Conservation (phyloP, 768 basidiomycete species). For the Leccinum uliginosum region DNA sequence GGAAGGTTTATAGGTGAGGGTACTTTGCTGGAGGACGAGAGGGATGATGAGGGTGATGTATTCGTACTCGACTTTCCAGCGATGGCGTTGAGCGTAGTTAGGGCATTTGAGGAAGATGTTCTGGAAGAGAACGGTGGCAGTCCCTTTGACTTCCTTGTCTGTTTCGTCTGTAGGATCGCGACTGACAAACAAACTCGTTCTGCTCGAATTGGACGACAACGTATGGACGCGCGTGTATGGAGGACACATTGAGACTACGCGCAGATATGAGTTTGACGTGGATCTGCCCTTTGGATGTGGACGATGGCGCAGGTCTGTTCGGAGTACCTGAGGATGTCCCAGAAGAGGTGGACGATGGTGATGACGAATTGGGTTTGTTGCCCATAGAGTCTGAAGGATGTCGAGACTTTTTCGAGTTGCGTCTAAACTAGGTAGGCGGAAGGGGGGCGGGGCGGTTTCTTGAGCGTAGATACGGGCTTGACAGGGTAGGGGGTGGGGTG, state of each 20-base stretch:
- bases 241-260: constrained; percentile 71
- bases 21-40: constrained; percentile 35
- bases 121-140: constrained; percentile 54
- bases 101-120: constrained; percentile 57
- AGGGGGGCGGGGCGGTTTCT: constrained; percentile 22
- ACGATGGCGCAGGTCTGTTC: constrained; percentile 27
- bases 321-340: constrained; percentile 30
- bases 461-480: constrained; percentile 36
- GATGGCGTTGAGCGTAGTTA: constrained; percentile 64
- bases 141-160: constrained; percentile 87
- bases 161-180: constrained; percentile 82
- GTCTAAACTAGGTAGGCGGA: constrained; percentile 65
- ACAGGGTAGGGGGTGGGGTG: constrained; percentile 68
- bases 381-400: constrained; percentile 31
- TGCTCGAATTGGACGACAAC: constrained; percentile 98
- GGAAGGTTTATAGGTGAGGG: constrained; percentile 28
- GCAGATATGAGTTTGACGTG: constrained; percentile 96
- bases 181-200: constrained; percentile 95
- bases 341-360: constrained; percentile 39
- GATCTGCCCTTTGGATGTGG: constrained; percentile 66
- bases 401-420: constrained; percentile 44
- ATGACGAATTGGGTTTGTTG: constrained; percentile 35
- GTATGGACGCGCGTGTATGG: constrained; percentile 70
- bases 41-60: constrained; percentile 41
- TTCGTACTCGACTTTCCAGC: constrained; percentile 42